phyloP scores from a whole-genome alignment of 108 stramenopile species.

The Asterionellopsis glacialis region DNA sequence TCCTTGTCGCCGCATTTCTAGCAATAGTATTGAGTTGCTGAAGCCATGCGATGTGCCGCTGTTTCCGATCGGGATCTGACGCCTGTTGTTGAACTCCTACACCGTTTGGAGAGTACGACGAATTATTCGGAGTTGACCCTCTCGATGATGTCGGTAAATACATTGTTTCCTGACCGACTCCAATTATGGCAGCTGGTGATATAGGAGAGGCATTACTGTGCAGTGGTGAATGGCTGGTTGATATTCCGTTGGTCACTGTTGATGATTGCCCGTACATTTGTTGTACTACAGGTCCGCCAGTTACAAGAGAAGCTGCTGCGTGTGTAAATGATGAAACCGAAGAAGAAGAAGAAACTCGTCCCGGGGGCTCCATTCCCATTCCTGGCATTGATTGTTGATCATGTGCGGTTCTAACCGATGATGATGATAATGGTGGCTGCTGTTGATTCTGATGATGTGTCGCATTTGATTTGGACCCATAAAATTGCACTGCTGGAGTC shows the following conservation, averaged over 20 bases:
- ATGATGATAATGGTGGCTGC: too few relatives aligned
- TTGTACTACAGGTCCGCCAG: slow-evolving; percentile 37
- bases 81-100: slow-evolving; percentile 5
- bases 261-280: slow-evolving; percentile 10
- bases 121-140: neutral
- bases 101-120: neutral
- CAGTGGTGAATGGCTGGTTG: neutral
- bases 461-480: neutral
- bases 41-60: slow-evolving; percentile 48
- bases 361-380: neutral
- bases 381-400: neutral
- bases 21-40: slow-evolving; percentile 48
- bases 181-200: slow-evolving; percentile 66
- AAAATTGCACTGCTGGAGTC: slow-evolving; percentile 10
- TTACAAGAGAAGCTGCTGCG: slow-evolving; percentile 42
- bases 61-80: slow-evolving; percentile 5
- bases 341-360: slow-evolving; percentile 4
- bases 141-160: slow-evolving; percentile 66
- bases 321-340: slow-evolving; percentile 41
- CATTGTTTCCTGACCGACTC: slow-evolving; percentile 57
- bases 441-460: too few relatives aligned
- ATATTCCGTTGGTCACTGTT: slow-evolving; percentile 1
- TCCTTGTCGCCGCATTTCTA: slow-evolving; percentile 8
- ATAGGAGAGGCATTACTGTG: slow-evolving; percentile 38
- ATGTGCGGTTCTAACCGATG: too few relatives aligned